phyloP scores from a whole-genome alignment of 345 rosid genomes.

The Rhodomyrtus tomentosa region DNA sequence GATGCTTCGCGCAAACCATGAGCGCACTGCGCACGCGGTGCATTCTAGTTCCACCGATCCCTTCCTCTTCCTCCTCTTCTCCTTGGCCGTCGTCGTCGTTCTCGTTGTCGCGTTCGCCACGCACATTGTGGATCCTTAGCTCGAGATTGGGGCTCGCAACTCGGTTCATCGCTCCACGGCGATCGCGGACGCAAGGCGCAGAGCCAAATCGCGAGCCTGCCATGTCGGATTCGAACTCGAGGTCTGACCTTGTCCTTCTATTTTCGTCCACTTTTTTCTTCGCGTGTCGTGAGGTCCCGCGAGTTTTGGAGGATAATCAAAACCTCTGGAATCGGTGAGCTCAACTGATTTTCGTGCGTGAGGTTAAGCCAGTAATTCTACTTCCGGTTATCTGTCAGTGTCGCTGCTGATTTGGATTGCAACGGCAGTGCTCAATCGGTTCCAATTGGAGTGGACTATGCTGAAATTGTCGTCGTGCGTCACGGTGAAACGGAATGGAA shows the following conservation, averaged over 20 bases:
- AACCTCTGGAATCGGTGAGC: neutral
- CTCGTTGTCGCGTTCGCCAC: neutral
- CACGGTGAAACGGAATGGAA: constrained; percentile 91
- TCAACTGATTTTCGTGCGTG: neutral
- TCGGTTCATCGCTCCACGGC: neutral
- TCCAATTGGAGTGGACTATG: constrained; percentile 15
- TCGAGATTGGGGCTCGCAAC: neutral
- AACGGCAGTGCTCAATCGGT: constrained; percentile 5
- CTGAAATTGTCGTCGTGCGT: constrained; percentile 70
- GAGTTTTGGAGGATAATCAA: neutral
- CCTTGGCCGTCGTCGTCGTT: neutral
- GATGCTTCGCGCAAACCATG: neutral
- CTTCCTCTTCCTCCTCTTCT: neutral
- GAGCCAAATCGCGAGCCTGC: neutral
- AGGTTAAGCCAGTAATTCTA: too few relatives aligned
- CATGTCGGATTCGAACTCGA: constrained; percentile 1
- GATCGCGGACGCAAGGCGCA: neutral
- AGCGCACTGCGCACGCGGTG: constrained; percentile 1
- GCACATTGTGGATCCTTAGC: neutral
- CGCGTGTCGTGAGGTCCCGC: neutral
- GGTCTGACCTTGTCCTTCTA: neutral
- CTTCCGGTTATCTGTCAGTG: neutral
- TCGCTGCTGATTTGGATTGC: neutral
- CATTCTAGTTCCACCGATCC: neutral
- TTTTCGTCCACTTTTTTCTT: neutral